phyloP scores from a whole-genome alignment of 2,329 filamentous ascomycete genomes.

The Volutella citrinella region DNA sequence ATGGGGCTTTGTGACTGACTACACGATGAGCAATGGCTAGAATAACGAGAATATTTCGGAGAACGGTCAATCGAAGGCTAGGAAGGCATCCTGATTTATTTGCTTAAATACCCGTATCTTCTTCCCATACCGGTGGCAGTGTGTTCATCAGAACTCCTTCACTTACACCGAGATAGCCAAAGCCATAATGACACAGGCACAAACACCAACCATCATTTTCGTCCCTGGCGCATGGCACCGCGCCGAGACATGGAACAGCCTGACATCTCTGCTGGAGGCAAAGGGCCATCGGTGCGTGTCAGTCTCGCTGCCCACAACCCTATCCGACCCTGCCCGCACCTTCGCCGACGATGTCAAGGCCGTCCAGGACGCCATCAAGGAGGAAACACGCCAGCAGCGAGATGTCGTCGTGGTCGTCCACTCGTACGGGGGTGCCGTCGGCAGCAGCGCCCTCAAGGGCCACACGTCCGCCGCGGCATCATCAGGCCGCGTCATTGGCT shows the following conservation, averaged over 20 bases:
- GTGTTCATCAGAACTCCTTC: no score
- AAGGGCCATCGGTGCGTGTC: constrained; percentile 31
- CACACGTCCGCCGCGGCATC: constrained; percentile 23
- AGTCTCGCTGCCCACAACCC: constrained; percentile 38
- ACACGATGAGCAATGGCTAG: not conserved
- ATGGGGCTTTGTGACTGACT: no score
- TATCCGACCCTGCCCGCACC: constrained; percentile 30
- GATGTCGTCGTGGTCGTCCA: constrained; percentile 47
- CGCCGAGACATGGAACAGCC: constrained; percentile 33
- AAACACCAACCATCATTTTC: constrained; percentile 38
- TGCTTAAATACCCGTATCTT: no score
- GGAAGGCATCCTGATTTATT: no score
- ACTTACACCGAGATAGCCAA: no score
- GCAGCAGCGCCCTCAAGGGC: constrained; percentile 43
- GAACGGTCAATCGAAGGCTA: no score
- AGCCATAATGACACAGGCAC: no score
- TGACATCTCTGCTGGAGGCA: constrained; percentile 32
- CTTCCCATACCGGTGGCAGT: no score
- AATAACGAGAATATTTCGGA: no score
- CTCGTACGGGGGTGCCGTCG: constrained; percentile 48
- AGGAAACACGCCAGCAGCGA: constrained; percentile 33
- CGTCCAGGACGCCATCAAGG: constrained; percentile 32
- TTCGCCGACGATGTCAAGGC: constrained; percentile 42
- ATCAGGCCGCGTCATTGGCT: constrained; percentile 39
- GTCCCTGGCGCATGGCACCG: constrained; percentile 48